A percentile compares a stretch with the other conserved stretches of the same genome.
Evolutionary conservation across 441 rosid species (phyloP).

Genomic region (Gossypium davidsonii): DNA sequence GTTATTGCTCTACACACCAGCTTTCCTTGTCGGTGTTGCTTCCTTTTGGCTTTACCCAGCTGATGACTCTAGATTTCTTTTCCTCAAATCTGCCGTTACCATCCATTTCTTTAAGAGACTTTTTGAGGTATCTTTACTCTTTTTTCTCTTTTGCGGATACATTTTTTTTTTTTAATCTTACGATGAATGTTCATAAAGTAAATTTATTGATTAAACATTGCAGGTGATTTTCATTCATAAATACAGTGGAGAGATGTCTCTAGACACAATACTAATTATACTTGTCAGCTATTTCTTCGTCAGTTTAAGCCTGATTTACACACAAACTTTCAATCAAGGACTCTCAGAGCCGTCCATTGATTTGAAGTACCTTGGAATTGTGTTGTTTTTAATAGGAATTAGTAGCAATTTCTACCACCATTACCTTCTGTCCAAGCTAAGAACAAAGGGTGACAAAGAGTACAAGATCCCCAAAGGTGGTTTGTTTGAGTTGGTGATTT

Average conservation of each 20-base stretch:
- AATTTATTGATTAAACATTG: background rate
- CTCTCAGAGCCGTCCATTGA: slow-evolving; percentile 38
- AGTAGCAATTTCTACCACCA: slow-evolving; percentile 77
- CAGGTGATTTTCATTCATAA: slow-evolving; percentile 43
- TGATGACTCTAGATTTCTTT: slow-evolving; percentile 41
- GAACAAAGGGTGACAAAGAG: slow-evolving; percentile 35
- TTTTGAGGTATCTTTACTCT: slow-evolving; percentile 44
- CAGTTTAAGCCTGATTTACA: slow-evolving; percentile 39
- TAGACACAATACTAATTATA: slow-evolving; percentile 31
- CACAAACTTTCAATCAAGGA: slow-evolving; percentile 37
- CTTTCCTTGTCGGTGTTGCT: slow-evolving; percentile 41
- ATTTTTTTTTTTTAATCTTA: too few species aligned
- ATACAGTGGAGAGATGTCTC: slow-evolving; percentile 40
- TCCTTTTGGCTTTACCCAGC: slow-evolving; percentile 47
- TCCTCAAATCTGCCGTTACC: slow-evolving; percentile 46
- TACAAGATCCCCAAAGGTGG: slow-evolving; percentile 71
- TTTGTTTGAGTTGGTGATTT: slow-evolving; percentile 44
- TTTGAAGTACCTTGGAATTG: slow-evolving; percentile 34
- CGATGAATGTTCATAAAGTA: background rate
- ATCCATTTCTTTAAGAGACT: slow-evolving; percentile 74
- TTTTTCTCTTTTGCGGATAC: background rate
- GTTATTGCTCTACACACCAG: slow-evolving; percentile 53
- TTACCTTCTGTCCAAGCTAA: slow-evolving; percentile 46
- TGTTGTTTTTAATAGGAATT: slow-evolving; percentile 45
- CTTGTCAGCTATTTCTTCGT: slow-evolving; percentile 34